phyloP scores from a whole-genome alignment of 1,139 yeast genomes.

The Hyphopichia burtonii region DNA sequence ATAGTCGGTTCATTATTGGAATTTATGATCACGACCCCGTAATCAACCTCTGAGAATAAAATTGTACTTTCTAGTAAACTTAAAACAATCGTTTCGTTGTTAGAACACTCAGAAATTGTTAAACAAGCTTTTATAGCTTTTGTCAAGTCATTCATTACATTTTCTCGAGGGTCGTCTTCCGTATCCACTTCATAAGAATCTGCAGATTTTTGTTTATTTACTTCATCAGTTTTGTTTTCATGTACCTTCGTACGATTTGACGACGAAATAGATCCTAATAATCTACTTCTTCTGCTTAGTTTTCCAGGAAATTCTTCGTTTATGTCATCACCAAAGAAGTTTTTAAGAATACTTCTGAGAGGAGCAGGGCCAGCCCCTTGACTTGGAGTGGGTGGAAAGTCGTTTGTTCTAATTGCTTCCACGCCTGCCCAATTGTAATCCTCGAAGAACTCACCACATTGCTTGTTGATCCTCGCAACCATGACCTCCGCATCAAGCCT shows the following conservation, averaged over 20 bases:
- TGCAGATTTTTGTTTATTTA: background rate
- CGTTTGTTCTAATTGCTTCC: constrained; percentile 6
- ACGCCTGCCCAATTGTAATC: constrained; percentile 35
- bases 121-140: constrained; percentile 45
- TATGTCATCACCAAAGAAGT: constrained; percentile 3
- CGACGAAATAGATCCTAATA: background rate
- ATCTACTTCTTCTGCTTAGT: constrained; percentile 1
- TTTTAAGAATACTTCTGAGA: background rate
- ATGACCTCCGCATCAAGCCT: constrained; percentile 16
- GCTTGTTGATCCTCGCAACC: constrained; percentile 12
- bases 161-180: no score
- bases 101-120: constrained; percentile 48
- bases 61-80: constrained; percentile 44
- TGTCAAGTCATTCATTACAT: constrained; percentile 15
- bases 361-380: background rate
- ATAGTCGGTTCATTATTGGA: constrained; percentile 37
- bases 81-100: constrained; percentile 35
- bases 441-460: constrained; percentile 18
- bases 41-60: constrained; percentile 42
- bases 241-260: background rate
- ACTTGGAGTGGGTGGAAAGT: background rate
- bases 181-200: background rate
- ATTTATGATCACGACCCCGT: constrained; percentile 43
- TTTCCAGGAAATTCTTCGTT: background rate
- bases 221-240: background rate